A percentile compares a stretch with the other conserved stretches of the same genome.
Conservation (phyloP, 192 early-diverging fungal species). For the Bifiguratus adelaidae region DNA sequence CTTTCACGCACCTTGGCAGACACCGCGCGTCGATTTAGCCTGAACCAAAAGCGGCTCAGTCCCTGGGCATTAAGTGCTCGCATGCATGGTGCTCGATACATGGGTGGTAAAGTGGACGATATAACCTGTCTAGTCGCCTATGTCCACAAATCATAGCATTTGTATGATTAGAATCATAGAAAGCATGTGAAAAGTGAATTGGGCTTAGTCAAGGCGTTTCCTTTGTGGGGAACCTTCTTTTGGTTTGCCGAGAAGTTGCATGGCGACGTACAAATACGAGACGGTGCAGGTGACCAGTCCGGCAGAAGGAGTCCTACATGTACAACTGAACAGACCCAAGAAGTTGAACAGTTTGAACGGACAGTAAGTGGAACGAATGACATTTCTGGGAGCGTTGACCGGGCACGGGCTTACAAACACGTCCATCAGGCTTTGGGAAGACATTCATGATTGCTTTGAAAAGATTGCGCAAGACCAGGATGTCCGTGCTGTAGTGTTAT, state of each 20-base stretch:
- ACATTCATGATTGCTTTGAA: constrained; percentile 51
- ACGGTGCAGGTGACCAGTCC: constrained; percentile 45
- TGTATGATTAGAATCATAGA: background rate
- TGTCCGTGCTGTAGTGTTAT: constrained; percentile 69
- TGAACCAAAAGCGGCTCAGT: constrained; percentile 34
- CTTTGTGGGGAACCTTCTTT: background rate
- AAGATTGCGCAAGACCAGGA: constrained; percentile 44
- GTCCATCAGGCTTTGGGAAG: constrained; percentile 45
- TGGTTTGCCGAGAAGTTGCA: constrained; percentile 1
- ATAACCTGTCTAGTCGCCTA: constrained; percentile 45
- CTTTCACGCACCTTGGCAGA: constrained; percentile 38
- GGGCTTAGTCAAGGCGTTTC: background rate
- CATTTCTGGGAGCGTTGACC: constrained; percentile 4
- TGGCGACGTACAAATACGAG: constrained; percentile 42
- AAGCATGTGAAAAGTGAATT: background rate
- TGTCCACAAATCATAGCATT: constrained; percentile 8
- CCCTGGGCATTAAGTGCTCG: constrained; percentile 39
- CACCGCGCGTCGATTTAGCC: constrained; percentile 30
- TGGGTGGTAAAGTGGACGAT: constrained; percentile 46
- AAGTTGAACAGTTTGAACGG: constrained; percentile 77
- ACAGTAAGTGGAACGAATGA: constrained; percentile 19
- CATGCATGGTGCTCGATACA: constrained; percentile 26
- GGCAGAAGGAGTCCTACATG: constrained; percentile 58
- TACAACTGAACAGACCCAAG: constrained; percentile 74
- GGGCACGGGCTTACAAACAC: background rate